These are phyloP conservation scores for Cinnamomum chago DNA, from an alignment of 164 flowering plant species.

Conservation along the genomic window DNA sequence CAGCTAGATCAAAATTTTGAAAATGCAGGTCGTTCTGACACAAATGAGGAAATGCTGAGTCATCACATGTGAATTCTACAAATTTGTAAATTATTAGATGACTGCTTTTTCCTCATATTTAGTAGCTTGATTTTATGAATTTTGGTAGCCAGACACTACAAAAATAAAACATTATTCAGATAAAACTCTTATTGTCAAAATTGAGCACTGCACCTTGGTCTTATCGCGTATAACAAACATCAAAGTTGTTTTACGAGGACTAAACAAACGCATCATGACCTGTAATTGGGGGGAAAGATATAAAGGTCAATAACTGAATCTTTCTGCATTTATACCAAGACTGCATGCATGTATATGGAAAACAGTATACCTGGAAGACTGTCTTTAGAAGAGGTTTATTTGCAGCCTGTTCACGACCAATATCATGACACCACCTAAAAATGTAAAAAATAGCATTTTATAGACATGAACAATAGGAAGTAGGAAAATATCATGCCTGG, in stretches of 20 bases:
- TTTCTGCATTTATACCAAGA: no score
- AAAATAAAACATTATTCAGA: not conserved
- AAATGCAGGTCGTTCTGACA: not conserved
- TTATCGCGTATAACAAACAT: conserved; percentile 96
- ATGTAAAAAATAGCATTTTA: not conserved
- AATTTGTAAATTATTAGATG: not conserved
- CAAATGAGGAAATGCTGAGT: not conserved
- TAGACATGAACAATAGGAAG: not conserved
- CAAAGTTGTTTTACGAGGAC: conserved; percentile 96
- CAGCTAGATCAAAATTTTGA: not conserved
- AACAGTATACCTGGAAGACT: conserved; percentile 69
- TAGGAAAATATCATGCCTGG: not conserved
- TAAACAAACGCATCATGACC: conserved; percentile 98
- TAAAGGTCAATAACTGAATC: not conserved
- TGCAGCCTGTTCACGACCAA: conserved; percentile 99
- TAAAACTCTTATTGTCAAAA: not conserved
- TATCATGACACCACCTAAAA: conserved; percentile 98
- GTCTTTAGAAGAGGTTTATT: conserved; percentile 96
- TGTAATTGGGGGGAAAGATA: conserved; percentile 19
- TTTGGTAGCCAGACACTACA: not conserved
- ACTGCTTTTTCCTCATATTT: not conserved
- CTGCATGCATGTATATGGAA: not conserved
- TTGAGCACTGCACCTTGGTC: conserved; percentile 50
- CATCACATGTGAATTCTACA: not conserved
- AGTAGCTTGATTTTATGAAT: not conserved